Evolutionary conservation across 163 green algal genomes (phyloP), one percentile per base, ranked within the genome.

Genomic region (Prototheca wickerhamii): DNA sequence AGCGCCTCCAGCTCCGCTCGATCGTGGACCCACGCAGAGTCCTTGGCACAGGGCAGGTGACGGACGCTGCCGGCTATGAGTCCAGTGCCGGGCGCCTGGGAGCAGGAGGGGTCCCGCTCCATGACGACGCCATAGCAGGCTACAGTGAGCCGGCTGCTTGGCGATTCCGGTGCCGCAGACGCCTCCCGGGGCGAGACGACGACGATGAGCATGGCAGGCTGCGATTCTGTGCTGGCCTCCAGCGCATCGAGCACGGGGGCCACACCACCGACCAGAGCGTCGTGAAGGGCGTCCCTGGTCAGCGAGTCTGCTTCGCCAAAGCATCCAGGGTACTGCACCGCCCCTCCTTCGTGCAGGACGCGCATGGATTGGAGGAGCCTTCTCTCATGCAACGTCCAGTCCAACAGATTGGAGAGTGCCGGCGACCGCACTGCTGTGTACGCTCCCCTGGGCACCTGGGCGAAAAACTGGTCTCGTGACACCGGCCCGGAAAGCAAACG

Each of bases 11-110:
- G 53, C 0, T 34, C 33, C 32, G 35, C n/a, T 0, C 72, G 61
- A 4, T 65, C 57, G 4, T 35, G n/a, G 42, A 79, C 67, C 72
- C 72, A 79, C 26, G 46, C 58, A 30, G 56, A 62, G 51, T 79
- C 72, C 54, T 73, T 73, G 53, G 26, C 60, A 4, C 44, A 25
- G 5, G 67, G 53, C 3, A 73, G 32, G 26, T 21, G 37, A 32
- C 67, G 67, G 2, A 53, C 52, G 2, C 23, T n/a, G 3, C 67
- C 60, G 18, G 64, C 21, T 37, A 67, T 57, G 32, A 66, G 37
- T 0, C 58, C 65, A 1, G 18, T 26, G 8, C 55, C 35, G 28
- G 64, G 34, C 28, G 17, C 20, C 29, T 21, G 10, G 10, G 37
- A 21, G 37, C 37, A 44, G 37, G 10, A 44, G 10, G 37, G 37